Evolutionary conservation across 495 filamentous ascomycete species (phyloP), one percentile per base, ranked within the genome.

Genomic region (Talaromyces ruber): DNA sequence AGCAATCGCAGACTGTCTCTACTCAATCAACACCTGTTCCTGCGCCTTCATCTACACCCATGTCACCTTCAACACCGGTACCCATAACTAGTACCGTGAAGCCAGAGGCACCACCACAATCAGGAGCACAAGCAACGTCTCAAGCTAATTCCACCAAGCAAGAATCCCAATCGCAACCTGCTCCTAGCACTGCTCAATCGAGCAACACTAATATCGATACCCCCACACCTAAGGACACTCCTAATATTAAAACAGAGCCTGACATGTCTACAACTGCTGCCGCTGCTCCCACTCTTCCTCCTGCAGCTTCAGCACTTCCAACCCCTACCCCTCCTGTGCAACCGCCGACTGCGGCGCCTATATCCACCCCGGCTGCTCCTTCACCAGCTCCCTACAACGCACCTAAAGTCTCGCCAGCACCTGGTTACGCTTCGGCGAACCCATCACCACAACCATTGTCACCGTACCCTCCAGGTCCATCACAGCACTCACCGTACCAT

Each of bases 201-300:
- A 62, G 64, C 4, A 64, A 62, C 45, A 22, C 66, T 22, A 63
- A 66, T 22, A 61, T 71, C 45, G 61, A 67, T 22, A 65, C 62
- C 22, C 66, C 66, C 18, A 39, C 66, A 11, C 65, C 66, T 26
- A 64, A 66, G 34, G 30, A 62, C 4, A 55, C 66, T 1, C 65
- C 67, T 7, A 66, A 67, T 5, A 60, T 75, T 11, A 79, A 78
- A 59, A 70, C 74, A 63, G 77, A 80, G 26, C 67, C 73, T 45
- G 64, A 63, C 50, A 39, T 53, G 16, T 70, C 63, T 62, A 64
- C 70, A 62, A 59, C 61, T 64, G 66, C 29, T 45, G 59, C 62
- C 67, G 65, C 61, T 66, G 50, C 30, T 56, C 65, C 73, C 63
- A 58, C 66, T 66, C 68, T 16, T 54, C 4, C 51, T 66, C 68